phyloP scores from a whole-genome alignment of 73 alveolate species.

The Paramecium biaurelia region DNA sequence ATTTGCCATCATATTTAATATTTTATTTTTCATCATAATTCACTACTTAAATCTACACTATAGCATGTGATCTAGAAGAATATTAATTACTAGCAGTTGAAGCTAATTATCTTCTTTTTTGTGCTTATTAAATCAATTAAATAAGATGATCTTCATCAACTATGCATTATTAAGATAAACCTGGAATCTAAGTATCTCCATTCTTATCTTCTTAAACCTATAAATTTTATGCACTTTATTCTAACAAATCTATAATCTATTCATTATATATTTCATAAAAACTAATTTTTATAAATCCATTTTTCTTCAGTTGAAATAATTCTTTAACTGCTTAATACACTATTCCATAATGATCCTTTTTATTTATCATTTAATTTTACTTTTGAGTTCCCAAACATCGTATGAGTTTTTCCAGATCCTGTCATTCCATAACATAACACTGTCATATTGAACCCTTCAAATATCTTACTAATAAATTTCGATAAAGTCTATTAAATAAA shows the following conservation, averaged over 20 bases:
- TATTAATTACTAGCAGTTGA: conserved; percentile 69
- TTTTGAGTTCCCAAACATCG: conserved; percentile 70
- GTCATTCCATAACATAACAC: conserved; percentile 69
- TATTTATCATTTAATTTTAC: conserved; percentile 3
- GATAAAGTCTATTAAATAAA: neutral
- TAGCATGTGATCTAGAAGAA: conserved; percentile 73
- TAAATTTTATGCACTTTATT: neutral
- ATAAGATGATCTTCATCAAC: conserved; percentile 65
- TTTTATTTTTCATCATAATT: conserved; percentile 57
- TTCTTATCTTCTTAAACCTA: conserved; percentile 66
- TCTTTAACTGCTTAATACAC: conserved; percentile 48
- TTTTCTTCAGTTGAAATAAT: conserved; percentile 12
- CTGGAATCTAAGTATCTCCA: conserved; percentile 70
- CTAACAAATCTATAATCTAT: conserved; percentile 49
- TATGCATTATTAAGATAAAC: conserved; percentile 66
- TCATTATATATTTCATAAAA: conserved; percentile 63
- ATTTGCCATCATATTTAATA: neutral
- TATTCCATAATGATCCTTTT: conserved; percentile 35
- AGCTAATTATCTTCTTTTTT: conserved; percentile 68
- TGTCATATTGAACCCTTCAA: conserved; percentile 64
- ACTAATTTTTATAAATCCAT: conserved; percentile 37
- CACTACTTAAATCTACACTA: conserved; percentile 61
- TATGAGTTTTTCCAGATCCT: conserved; percentile 75
- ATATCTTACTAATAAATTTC: neutral
- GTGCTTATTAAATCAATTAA: conserved; percentile 60